Evolutionary conservation across 2,329 filamentous ascomycete genomes (phyloP).

Genomic region (Monosporascus sp.): DNA sequence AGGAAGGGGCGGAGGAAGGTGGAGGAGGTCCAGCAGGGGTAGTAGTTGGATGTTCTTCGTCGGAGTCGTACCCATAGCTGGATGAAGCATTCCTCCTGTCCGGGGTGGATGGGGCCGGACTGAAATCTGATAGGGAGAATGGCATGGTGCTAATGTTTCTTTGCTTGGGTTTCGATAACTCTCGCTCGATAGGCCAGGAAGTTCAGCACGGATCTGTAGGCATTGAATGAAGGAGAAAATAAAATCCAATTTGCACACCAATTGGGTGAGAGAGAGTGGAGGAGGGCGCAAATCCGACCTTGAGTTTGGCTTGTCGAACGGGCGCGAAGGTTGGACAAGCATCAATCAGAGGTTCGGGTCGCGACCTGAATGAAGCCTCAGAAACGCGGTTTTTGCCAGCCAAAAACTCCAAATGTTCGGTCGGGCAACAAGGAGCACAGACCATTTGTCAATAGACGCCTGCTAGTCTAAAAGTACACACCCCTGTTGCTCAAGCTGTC

Average conservation of each 20-base stretch:
- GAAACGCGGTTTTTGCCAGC: conserved; percentile 8
- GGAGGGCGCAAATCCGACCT: background rate
- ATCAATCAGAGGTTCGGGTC: conserved; percentile 10
- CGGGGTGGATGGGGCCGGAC: conserved; percentile 45
- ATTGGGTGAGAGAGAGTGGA: background rate
- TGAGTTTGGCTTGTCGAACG: background rate
- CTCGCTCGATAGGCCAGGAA: conserved; percentile 6
- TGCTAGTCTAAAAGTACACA: too few relatives aligned
- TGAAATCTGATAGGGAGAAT: conserved; percentile 36
- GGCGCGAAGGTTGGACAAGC: background rate
- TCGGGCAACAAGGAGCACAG: background rate
- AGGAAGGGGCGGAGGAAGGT: conserved; percentile 45
- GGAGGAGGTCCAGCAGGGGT: conserved; percentile 47
- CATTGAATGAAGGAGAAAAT: too few relatives aligned
- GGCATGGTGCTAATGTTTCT: conserved; percentile 15
- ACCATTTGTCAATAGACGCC: background rate
- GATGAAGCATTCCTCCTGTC: conserved; percentile 32
- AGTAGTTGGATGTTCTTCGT: conserved; percentile 41
- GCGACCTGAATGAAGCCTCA: conserved; percentile 11
- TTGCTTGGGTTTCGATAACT: conserved; percentile 5
- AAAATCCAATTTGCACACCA: background rate
- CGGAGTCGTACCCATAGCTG: conserved; percentile 32
- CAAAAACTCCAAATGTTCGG: background rate
- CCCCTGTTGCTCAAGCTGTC: too few relatives aligned
- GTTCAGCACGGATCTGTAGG: background rate